These are phyloP conservation scores for Daldinia decipiens DNA, from an alignment of 495 filamentous ascomycete species.

Conservation along the genomic window DNA sequence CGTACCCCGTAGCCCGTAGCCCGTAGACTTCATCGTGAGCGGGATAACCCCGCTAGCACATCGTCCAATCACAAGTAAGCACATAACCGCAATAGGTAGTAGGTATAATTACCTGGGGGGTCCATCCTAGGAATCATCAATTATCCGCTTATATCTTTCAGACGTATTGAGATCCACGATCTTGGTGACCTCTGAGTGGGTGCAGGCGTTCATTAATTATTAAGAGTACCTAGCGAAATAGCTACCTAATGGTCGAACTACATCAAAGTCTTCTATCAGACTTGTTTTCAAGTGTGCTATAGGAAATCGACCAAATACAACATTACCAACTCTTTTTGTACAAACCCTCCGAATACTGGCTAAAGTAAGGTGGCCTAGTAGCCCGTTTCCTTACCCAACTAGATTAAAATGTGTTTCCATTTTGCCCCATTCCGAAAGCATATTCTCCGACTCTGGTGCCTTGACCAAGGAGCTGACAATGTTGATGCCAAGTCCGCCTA, in stretches of 20 bases:
- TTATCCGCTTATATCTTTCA: no score
- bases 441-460: slow-evolving; percentile 49
- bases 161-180: no score
- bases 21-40: background rate
- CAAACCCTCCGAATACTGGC: slow-evolving; percentile 15
- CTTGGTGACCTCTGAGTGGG: no score
- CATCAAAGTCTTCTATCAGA: slow-evolving; percentile 28
- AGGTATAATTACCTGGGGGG: background rate
- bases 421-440: slow-evolving; percentile 58
- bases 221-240: slow-evolving; percentile 22
- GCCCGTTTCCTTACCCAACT: slow-evolving; percentile 29
- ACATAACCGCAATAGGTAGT: slow-evolving; percentile 31
- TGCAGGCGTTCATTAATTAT: slow-evolving; percentile 25
- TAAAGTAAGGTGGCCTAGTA: slow-evolving; percentile 12
- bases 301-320: slow-evolving; percentile 42
- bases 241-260: slow-evolving; percentile 21
- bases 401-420: slow-evolving; percentile 46
- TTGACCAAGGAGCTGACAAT: slow-evolving; percentile 56
- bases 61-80: slow-evolving; percentile 29
- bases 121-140: no score
- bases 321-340: slow-evolving; percentile 24
- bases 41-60: slow-evolving; percentile 2
- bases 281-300: slow-evolving; percentile 34
- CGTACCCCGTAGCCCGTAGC: no score
- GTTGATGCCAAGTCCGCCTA: slow-evolving; percentile 50